Percentiles rank a stretch among this genome's conserved stretches.
These are phyloP conservation scores for Teratosphaeria nubilosa DNA, from an alignment of 2,329 filamentous ascomycete species.

Conservation along the genomic window DNA sequence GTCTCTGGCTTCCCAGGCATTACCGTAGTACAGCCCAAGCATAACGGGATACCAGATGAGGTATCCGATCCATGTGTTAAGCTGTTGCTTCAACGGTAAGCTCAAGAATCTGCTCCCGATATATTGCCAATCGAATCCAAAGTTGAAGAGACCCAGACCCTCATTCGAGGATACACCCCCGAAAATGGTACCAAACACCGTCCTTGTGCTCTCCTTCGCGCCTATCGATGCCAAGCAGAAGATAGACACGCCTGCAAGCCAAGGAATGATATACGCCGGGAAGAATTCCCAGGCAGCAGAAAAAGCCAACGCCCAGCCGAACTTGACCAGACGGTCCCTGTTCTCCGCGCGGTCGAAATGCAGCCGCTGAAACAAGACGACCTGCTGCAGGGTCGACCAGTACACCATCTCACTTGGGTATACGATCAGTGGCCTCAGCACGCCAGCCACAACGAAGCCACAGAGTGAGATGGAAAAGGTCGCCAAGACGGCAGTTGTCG, in stretches of 20 bases:
- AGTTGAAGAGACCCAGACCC: slow-evolving; percentile 32
- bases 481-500: not conserved
- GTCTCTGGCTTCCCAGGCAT: slow-evolving; percentile 31
- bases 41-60: slow-evolving; percentile 10
- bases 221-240: slow-evolving; percentile 35
- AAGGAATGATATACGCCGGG: slow-evolving; percentile 38
- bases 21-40: slow-evolving; percentile 30
- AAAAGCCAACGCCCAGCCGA: slow-evolving; percentile 27
- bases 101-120: slow-evolving; percentile 27
- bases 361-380: slow-evolving; percentile 20
- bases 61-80: slow-evolving; percentile 27
- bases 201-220: slow-evolving; percentile 26
- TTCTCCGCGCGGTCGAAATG: slow-evolving; percentile 29
- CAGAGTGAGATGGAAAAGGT: not conserved
- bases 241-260: slow-evolving; percentile 32
- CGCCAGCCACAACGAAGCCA: not conserved
- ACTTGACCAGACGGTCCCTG: slow-evolving; percentile 33
- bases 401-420: not conserved
- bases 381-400: not conserved
- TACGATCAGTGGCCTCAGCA: not conserved
- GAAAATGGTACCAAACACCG: slow-evolving; percentile 38
- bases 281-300: slow-evolving; percentile 40
- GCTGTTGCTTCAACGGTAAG: slow-evolving; percentile 28
- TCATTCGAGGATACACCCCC: slow-evolving; percentile 38
- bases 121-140: slow-evolving; percentile 38